Conservation (phyloP, 106 monocot genomes). For the Dendrobium catenatum region DNA sequence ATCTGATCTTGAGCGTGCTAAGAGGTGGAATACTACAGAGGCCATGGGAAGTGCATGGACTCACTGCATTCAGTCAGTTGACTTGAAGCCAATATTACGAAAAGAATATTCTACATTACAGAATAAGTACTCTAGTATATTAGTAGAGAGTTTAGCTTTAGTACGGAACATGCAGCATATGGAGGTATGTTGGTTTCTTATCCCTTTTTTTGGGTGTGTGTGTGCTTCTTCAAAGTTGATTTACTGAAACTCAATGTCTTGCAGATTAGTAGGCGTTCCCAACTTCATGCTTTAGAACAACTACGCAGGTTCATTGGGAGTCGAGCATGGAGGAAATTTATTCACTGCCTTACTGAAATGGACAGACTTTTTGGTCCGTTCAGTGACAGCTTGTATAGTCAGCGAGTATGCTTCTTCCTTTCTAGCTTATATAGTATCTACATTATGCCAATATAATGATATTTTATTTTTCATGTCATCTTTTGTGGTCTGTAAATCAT, state of each 20-base stretch:
- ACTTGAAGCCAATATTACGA: constrained; percentile 55
- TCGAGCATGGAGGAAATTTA: constrained; percentile 80
- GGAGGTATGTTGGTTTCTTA: constrained; percentile 49
- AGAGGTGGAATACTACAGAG: constrained; percentile 89
- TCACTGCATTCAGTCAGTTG: constrained; percentile 61
- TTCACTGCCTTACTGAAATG: constrained; percentile 76
- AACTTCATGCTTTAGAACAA: constrained; percentile 49
- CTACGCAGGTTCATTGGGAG: constrained; percentile 35
- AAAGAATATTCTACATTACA: constrained; percentile 72
- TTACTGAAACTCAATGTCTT: constrained; percentile 5
- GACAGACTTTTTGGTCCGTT: constrained; percentile 65
- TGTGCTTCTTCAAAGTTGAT: neutral
- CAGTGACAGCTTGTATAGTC: constrained; percentile 32
- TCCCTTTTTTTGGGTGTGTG: neutral
- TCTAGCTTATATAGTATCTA: neutral
- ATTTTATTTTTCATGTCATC: neutral
- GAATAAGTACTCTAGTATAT: constrained; percentile 77
- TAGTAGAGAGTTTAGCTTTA: constrained; percentile 71
- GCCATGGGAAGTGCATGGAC: constrained; percentile 95
- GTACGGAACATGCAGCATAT: constrained; percentile 63
- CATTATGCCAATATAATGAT: neutral
- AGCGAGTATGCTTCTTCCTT: constrained; percentile 39
- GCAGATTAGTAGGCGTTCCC: constrained; percentile 76
- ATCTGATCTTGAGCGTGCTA: constrained; percentile 78
- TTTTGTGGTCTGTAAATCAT: neutral